Base-by-base conservation (phyloP, 1,139 yeast species). In the Spencermartinsiella ligniputridi region DNA sequence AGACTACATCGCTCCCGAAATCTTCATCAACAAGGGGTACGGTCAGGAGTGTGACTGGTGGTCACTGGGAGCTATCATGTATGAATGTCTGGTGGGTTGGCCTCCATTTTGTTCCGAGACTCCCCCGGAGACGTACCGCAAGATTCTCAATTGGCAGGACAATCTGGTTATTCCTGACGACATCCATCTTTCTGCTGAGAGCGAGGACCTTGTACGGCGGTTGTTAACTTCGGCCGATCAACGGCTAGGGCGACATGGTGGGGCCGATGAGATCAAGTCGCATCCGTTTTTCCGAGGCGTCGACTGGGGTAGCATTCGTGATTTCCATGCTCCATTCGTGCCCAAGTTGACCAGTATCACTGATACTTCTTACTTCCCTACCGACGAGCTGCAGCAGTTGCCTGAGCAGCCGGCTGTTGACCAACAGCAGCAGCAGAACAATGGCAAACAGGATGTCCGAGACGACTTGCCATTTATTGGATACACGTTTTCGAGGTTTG, bases 11-110 rank as follows among this genome's bases (percentile, higher is more conserved):
- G 98, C 98, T 0, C 99, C 99, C 0, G 99, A 92, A 64, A 92
- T 94, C 52, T 94, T 92, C 59, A 74, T 90, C 42, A 95, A 92
- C 60, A 96, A 92, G 70, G 99, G 99, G 2, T 94, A 92, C 66
- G 97, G 98, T 15, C 97, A 90, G 68, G 97, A 92, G 64, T 94
- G 99, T 69, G 99, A 92, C 66, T 92, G 99, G 99, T 92, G 98
- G 98, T 88, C 97, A 3, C 71, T 92, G 35, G 99, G 99, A 21
- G 96, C 97, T 1, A 92, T 92, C 63, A 92, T 92, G 99, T 92
- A 87, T 69, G 99, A 92, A 71, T 92, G 98, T 72, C 72, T 92
- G 52, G 88, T 92, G 52, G 99, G 99, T 16, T 92, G 98, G 97
- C 98, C 99, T 18, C 99, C 99, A 45, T 92, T 92, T 68, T 94